phyloP scores from a whole-genome alignment of 2,329 filamentous ascomycete species.

The Coniochaeta sp. region DNA sequence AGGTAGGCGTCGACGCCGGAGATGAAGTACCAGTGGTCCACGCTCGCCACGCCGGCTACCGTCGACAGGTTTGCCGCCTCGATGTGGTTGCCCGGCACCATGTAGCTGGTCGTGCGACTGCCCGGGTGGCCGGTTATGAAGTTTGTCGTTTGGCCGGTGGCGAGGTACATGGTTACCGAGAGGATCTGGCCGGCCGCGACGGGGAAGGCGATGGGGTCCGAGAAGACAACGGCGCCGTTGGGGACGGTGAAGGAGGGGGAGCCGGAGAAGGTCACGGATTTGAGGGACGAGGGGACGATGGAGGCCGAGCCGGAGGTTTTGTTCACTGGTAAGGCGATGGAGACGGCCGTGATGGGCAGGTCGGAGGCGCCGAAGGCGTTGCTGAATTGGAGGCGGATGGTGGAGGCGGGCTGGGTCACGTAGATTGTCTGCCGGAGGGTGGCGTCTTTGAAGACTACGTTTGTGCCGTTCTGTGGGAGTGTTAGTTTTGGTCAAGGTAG shows the following conservation, averaged over 20 bases:
- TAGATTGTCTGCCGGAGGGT: conserved; percentile 57
- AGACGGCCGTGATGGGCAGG: conserved; percentile 49
- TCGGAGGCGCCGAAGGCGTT: conserved; percentile 54
- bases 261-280: conserved; percentile 49
- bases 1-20: conserved; percentile 49
- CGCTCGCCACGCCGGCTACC: conserved; percentile 10
- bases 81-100: conserved; percentile 45
- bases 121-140: conserved; percentile 55
- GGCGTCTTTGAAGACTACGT: conserved; percentile 46
- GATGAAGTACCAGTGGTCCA: conserved; percentile 52
- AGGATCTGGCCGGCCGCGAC: conserved; percentile 41
- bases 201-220: conserved; percentile 48
- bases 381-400: conserved; percentile 52
- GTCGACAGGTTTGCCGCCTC: conserved; percentile 30
- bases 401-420: conserved; percentile 42
- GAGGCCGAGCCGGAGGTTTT: conserved; percentile 41
- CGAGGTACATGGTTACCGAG: conserved; percentile 51
- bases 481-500: conserved; percentile 10
- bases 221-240: conserved; percentile 48
- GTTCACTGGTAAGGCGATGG: conserved; percentile 45
- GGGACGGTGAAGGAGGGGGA: conserved; percentile 41
- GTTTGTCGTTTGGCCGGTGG: conserved; percentile 45
- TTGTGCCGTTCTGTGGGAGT: conserved; percentile 39
- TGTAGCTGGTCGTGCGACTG: conserved; percentile 50
- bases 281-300: conserved; percentile 39